Conservation (phyloP, 768 basidiomycete species). For the Neoboletus brunneissimus region DNA sequence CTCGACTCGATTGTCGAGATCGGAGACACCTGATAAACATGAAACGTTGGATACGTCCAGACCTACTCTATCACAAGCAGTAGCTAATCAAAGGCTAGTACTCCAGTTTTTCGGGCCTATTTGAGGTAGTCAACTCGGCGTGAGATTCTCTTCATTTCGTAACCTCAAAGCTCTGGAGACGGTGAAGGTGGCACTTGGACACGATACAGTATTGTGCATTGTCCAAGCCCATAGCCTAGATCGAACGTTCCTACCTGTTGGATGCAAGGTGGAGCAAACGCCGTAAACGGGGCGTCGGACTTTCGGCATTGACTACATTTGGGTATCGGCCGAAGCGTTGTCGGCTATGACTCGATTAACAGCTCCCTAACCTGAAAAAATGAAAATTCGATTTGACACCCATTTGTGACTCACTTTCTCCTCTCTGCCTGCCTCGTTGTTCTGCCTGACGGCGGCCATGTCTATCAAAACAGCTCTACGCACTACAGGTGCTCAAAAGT, state of each 20-base stretch:
- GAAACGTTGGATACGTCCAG: no score
- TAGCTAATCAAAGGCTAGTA: no score
- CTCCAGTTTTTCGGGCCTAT: no score
- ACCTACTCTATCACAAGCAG: no score
- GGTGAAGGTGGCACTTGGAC: no score
- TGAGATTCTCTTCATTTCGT: no score
- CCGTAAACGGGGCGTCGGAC: slow-evolving; percentile 14
- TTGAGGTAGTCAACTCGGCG: no score
- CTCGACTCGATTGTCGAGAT: no score
- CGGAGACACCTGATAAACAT: no score
- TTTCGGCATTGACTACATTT: slow-evolving; percentile 19
- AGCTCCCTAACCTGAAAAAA: slow-evolving; percentile 7
- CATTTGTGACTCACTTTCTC: slow-evolving; percentile 5
- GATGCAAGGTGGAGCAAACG: not conserved
- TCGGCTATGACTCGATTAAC: slow-evolving; percentile 21
- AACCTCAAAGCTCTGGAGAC: no score
- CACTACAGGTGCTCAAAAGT: slow-evolving; percentile 39
- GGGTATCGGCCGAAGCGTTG: slow-evolving; percentile 26
- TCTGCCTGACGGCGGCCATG: slow-evolving; percentile 34
- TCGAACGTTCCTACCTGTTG: not conserved
- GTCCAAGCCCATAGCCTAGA: not conserved
- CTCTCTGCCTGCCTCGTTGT: slow-evolving; percentile 7
- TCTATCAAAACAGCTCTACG: slow-evolving; percentile 44
- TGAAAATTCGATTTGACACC: not conserved
- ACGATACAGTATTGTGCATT: no score